These are phyloP conservation scores for Crotalaria pallida DNA, from an alignment of 306 rosid genomes.

Conservation along the genomic window DNA sequence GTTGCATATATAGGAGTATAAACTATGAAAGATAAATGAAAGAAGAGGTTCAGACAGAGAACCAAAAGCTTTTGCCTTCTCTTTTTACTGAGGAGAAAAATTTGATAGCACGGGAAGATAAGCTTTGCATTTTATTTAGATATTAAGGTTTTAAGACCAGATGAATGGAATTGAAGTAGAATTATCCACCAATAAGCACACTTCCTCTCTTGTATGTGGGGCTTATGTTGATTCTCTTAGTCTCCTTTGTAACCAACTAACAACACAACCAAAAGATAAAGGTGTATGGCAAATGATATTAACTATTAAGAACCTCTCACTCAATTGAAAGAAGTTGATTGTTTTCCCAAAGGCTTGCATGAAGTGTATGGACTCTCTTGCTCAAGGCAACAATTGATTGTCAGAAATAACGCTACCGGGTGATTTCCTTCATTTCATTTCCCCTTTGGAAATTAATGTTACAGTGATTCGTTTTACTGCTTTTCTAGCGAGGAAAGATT, in stretches of 20 bases:
- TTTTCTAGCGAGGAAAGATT: not conserved
- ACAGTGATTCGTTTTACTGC: not conserved
- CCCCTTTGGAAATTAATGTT: not conserved
- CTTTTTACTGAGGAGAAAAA: not conserved
- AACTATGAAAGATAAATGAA: not conserved
- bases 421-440: not conserved
- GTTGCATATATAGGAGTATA: not conserved
- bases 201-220: not conserved
- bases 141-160: slow-evolving; percentile 1
- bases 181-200: not conserved
- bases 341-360: not conserved
- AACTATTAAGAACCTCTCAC: not conserved
- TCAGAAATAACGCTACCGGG: not conserved
- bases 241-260: not conserved
- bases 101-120: not conserved
- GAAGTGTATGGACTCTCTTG: not conserved
- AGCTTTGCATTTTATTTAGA: not conserved
- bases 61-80: not conserved
- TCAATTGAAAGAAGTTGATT: not conserved
- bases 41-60: not conserved
- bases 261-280: not conserved
- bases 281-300: not conserved
- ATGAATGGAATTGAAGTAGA: slow-evolving; percentile 4
- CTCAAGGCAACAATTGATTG: not conserved
- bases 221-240: not conserved